phyloP scores from a whole-genome alignment of 2,329 filamentous ascomycete species.

The Pestalotiopsis sp. region DNA sequence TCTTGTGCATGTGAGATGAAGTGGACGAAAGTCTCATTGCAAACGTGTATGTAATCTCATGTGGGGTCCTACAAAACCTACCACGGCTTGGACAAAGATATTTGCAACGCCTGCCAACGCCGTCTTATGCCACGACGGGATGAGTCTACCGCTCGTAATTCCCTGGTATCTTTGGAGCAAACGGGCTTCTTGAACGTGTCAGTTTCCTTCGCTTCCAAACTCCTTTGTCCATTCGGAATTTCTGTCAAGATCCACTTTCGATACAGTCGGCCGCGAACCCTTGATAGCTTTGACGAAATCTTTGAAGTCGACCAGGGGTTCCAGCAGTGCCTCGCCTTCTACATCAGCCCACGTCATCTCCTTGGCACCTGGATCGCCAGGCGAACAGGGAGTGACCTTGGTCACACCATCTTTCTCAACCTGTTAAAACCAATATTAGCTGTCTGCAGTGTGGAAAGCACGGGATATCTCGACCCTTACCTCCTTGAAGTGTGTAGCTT shows the following conservation, averaged over 20 bases:
- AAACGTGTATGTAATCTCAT: neutral
- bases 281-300: constrained; percentile 95
- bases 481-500: constrained; percentile 96
- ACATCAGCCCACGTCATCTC: constrained; percentile 96
- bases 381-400: constrained; percentile 88
- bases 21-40: neutral
- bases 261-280: constrained; percentile 86
- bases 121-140: constrained; percentile 7
- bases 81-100: neutral
- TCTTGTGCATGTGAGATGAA: too few relatives aligned
- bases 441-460: neutral
- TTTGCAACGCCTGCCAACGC: constrained; percentile 10
- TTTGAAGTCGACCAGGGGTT: constrained; percentile 83
- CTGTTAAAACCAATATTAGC: constrained; percentile 41
- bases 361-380: constrained; percentile 79
- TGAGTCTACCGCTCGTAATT: constrained; percentile 65
- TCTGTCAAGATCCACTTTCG: constrained; percentile 77
- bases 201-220: constrained; percentile 85
- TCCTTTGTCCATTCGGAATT: constrained; percentile 95
- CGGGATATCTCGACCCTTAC: constrained; percentile 50
- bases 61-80: neutral
- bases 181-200: constrained; percentile 32
- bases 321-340: constrained; percentile 79
- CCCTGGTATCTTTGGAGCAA: neutral
- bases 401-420: constrained; percentile 68